phyloP scores from a whole-genome alignment of 768 basidiomycete genomes.

The Podaxis sp. region DNA sequence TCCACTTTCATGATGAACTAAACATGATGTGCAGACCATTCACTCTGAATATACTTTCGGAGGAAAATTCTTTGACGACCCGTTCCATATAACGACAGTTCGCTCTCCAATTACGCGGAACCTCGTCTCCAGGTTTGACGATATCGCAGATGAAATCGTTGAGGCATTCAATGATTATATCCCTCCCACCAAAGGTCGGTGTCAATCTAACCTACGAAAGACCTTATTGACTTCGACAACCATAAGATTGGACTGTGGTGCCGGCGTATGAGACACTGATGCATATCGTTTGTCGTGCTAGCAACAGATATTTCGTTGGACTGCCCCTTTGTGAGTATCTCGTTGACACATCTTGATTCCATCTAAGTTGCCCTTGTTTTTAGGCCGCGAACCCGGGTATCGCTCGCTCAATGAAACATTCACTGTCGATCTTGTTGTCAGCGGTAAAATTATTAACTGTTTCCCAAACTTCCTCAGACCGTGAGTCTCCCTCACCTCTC shows the following conservation, averaged over 20 bases:
- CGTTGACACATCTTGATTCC: neutral
- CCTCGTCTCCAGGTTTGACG: conserved; percentile 27
- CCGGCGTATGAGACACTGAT: conserved; percentile 19
- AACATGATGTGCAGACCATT: conserved; percentile 21
- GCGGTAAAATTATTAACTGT: conserved; percentile 23
- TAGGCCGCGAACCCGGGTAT: conserved; percentile 35
- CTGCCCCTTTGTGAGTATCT: conserved; percentile 36
- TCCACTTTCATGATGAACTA: neutral
- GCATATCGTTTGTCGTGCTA: conserved; percentile 31
- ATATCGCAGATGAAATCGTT: conserved; percentile 37
- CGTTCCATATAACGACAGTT: conserved; percentile 22
- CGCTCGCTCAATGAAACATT: conserved; percentile 26
- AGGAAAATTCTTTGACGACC: conserved; percentile 19
- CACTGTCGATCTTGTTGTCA: conserved; percentile 26
- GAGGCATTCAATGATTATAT: conserved; percentile 33
- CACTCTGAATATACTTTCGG: conserved; percentile 32
- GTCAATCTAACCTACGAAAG: neutral
- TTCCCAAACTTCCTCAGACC: conserved; percentile 35
- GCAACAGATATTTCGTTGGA: conserved; percentile 41
- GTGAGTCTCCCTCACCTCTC: conserved; percentile 22
- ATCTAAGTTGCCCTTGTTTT: neutral
- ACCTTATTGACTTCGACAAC: neutral
- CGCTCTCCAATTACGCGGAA: conserved; percentile 27
- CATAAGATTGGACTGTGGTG: conserved; percentile 33
- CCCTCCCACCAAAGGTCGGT: conserved; percentile 21